Evolutionary conservation across 495 filamentous ascomycete genomes (phyloP).

Genomic region (Massariosphaeria phaeospora): DNA sequence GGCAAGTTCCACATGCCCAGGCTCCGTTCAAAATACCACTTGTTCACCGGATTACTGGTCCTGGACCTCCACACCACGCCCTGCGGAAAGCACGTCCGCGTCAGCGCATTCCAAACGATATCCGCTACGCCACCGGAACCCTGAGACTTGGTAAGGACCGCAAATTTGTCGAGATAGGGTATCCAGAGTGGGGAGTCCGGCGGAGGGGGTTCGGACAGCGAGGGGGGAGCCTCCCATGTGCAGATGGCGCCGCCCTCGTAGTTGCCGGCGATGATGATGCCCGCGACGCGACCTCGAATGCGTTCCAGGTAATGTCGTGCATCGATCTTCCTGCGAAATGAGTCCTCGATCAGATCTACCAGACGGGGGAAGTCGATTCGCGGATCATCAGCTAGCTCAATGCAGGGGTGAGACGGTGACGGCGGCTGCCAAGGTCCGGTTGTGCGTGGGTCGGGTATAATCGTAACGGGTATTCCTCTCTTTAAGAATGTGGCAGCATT

Average conservation of each 20-base stretch:
- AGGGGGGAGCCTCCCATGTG: slow-evolving; percentile 83
- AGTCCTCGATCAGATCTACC: slow-evolving; percentile 86
- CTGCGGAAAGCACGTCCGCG: slow-evolving; percentile 72
- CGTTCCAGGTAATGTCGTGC: slow-evolving; percentile 73
- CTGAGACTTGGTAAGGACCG: slow-evolving; percentile 80
- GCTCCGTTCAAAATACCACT: slow-evolving; percentile 77
- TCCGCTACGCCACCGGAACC: slow-evolving; percentile 91
- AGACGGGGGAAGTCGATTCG: slow-evolving; percentile 77
- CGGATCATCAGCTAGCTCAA: slow-evolving; percentile 64
- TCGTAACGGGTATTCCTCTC: slow-evolving; percentile 79
- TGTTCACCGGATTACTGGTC: slow-evolving; percentile 45
- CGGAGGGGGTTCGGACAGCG: slow-evolving; percentile 49
- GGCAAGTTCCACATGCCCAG: slow-evolving; percentile 74
- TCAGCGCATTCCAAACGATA: slow-evolving; percentile 93
- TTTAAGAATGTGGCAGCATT: slow-evolving; percentile 77
- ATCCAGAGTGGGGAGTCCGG: slow-evolving; percentile 57
- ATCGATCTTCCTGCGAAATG: slow-evolving; percentile 81
- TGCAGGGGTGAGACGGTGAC: slow-evolving; percentile 45
- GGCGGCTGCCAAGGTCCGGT: slow-evolving; percentile 61
- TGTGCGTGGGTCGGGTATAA: slow-evolving; percentile 64
- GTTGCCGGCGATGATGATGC: slow-evolving; percentile 88
- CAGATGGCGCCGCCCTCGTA: slow-evolving; percentile 94
- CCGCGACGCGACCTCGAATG: slow-evolving; percentile 72
- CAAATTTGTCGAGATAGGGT: slow-evolving; percentile 97
- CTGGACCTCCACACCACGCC: slow-evolving; percentile 44